phyloP scores from a whole-genome alignment of 352 stramenopile genomes.

The Pilasporangium apinafurcum region DNA sequence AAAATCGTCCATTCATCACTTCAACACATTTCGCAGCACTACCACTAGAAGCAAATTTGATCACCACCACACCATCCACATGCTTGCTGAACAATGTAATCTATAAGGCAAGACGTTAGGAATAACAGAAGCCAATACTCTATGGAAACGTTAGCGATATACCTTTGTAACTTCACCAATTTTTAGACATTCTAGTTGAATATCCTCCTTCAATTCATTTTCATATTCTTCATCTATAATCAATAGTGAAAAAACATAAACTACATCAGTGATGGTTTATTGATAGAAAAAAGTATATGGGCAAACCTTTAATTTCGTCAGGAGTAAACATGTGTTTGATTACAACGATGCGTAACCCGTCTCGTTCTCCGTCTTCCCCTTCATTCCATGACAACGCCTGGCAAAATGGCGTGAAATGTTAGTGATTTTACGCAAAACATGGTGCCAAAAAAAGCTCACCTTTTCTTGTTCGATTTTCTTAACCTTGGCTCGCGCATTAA shows the following conservation, averaged over 20 bases:
- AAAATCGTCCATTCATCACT: slow-evolving; percentile 87
- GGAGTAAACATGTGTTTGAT: slow-evolving; percentile 95
- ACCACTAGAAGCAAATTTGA: slow-evolving; percentile 90
- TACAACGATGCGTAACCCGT: slow-evolving; percentile 94
- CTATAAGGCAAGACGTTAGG: slow-evolving; percentile 28
- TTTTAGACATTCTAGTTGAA: slow-evolving; percentile 81
- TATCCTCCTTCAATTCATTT: slow-evolving; percentile 69
- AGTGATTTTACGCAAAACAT: slow-evolving; percentile 42
- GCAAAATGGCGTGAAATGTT: slow-evolving; percentile 23
- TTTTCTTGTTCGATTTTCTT: slow-evolving; percentile 86
- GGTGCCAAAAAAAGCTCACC: slow-evolving; percentile 15
- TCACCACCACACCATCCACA: slow-evolving; percentile 88
- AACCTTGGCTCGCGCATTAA: slow-evolving; percentile 80
- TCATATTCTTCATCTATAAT: slow-evolving; percentile 56
- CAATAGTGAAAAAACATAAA: not conserved
- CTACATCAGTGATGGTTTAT: not conserved
- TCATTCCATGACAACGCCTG: slow-evolving; percentile 94
- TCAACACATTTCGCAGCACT: slow-evolving; percentile 84
- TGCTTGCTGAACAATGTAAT: slow-evolving; percentile 96
- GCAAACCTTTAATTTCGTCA: slow-evolving; percentile 68
- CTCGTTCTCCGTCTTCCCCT: slow-evolving; percentile 88
- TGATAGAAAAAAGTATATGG: not conserved
- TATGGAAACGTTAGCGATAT: slow-evolving; percentile 13
- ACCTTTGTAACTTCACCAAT: slow-evolving; percentile 78
- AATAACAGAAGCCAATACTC: slow-evolving; percentile 1